These are phyloP conservation scores for Chlorella sp. DNA, from an alignment of 139 green algal genomes.

Conservation along the genomic window DNA sequence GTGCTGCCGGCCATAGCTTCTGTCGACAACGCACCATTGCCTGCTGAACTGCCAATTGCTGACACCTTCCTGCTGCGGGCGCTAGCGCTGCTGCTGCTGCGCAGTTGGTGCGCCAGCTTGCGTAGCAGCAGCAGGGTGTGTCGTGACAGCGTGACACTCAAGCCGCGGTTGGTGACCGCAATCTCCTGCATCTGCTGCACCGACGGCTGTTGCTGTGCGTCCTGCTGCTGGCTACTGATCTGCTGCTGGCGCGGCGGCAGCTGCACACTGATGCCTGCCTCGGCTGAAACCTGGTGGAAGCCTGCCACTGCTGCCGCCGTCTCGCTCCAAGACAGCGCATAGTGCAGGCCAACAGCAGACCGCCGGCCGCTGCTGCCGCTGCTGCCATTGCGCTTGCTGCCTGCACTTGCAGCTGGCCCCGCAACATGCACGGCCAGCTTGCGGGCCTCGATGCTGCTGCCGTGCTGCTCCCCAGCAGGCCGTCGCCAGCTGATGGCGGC, in stretches of 20 bases:
- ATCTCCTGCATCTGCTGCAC: neutral
- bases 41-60: neutral
- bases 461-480: neutral
- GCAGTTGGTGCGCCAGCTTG: constrained; percentile 18
- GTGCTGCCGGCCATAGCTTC: too few relatives aligned
- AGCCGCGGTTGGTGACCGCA: constrained; percentile 1
- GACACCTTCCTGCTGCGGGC: neutral
- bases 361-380: neutral
- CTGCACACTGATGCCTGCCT: constrained; percentile 9
- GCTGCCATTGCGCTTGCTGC: neutral
- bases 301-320: neutral
- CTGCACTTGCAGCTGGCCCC: neutral
- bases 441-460: neutral
- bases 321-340: neutral
- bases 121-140: constrained; percentile 31
- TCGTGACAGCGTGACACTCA: constrained; percentile 6
- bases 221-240: neutral
- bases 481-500: neutral
- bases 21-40: neutral
- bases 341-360: neutral
- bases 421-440: constrained; percentile 13
- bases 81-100: neutral
- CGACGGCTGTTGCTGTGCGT: neutral
- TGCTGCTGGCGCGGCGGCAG: neutral
- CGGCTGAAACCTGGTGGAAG: constrained; percentile 27